These are phyloP conservation scores for Colletotrichum tanaceti DNA, from an alignment of 2,329 filamentous ascomycete genomes.

Conservation along the genomic window DNA sequence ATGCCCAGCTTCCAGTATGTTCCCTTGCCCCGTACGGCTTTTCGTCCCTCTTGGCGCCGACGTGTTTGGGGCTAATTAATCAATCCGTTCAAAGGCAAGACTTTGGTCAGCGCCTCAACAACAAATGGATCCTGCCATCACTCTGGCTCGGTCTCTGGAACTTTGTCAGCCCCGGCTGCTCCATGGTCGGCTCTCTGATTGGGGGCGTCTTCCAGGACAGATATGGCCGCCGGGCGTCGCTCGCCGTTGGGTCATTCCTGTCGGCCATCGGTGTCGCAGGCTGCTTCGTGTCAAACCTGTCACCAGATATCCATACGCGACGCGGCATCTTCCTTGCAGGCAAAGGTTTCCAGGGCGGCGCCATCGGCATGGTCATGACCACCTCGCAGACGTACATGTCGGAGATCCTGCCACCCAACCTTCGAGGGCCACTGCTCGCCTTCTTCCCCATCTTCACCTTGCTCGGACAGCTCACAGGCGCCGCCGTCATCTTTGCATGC, in stretches of 20 bases:
- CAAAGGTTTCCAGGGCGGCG: constrained; percentile 58
- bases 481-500: constrained; percentile 54
- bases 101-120: constrained; percentile 49
- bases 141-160: constrained; percentile 60
- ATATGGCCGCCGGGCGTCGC: constrained; percentile 51
- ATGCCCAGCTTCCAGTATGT: constrained; percentile 48
- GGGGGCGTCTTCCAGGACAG: constrained; percentile 56
- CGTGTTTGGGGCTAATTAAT: constrained; percentile 11
- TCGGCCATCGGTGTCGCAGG: constrained; percentile 53
- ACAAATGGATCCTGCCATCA: constrained; percentile 53
- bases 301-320: constrained; percentile 44
- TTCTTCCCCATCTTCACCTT: constrained; percentile 62
- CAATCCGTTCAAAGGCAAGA: constrained; percentile 42
- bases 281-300: constrained; percentile 43
- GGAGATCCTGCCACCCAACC: constrained; percentile 58
- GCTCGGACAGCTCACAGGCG: constrained; percentile 60
- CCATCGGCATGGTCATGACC: constrained; percentile 58
- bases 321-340: constrained; percentile 57
- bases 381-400: constrained; percentile 61
- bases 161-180: constrained; percentile 52
- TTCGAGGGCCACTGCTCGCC: constrained; percentile 60
- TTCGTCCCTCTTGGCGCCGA: not conserved
- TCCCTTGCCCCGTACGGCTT: not conserved
- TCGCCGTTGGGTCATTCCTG: constrained; percentile 51
- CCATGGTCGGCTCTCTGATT: constrained; percentile 51